These are phyloP conservation scores for Lentinula aciculospora DNA, from an alignment of 768 basidiomycete genomes.

Conservation along the genomic window DNA sequence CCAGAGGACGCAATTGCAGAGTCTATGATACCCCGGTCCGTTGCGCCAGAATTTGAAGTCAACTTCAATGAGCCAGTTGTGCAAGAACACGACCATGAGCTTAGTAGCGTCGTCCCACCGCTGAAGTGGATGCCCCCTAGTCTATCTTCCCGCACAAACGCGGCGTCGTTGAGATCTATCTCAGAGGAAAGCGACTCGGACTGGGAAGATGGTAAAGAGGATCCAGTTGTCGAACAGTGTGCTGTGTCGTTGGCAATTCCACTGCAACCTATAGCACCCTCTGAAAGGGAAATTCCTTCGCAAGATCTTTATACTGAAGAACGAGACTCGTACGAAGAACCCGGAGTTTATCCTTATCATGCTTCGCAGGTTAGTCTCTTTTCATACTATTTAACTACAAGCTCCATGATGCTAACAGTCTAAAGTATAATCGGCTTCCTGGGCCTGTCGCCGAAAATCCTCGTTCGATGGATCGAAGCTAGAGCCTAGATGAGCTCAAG, in stretches of 20 bases:
- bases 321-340: conserved; percentile 23
- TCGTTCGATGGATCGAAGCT: neutral
- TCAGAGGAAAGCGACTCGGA: neutral
- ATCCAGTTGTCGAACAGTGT: neutral
- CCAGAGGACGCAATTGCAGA: neutral
- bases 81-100: neutral
- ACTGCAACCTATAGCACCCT: conserved; percentile 19
- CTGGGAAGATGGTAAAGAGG: conserved; percentile 1
- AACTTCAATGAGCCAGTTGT: neutral
- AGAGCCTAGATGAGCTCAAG: too few species aligned
- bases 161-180: neutral
- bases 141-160: neutral
- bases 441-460: neutral
- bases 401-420: neutral
- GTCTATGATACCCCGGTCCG: neutral
- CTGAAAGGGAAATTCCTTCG: conserved; percentile 12
- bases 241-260: conserved; percentile 17
- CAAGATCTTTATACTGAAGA: conserved; percentile 21
- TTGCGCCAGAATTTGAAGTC: neutral
- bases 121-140: conserved; percentile 4
- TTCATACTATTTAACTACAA: neutral
- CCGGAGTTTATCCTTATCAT: conserved; percentile 24
- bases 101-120: neutral
- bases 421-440: neutral
- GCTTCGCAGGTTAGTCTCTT: conserved; percentile 5